Conservation (phyloP, 306 rosid species). For the Cercis canadensis region DNA sequence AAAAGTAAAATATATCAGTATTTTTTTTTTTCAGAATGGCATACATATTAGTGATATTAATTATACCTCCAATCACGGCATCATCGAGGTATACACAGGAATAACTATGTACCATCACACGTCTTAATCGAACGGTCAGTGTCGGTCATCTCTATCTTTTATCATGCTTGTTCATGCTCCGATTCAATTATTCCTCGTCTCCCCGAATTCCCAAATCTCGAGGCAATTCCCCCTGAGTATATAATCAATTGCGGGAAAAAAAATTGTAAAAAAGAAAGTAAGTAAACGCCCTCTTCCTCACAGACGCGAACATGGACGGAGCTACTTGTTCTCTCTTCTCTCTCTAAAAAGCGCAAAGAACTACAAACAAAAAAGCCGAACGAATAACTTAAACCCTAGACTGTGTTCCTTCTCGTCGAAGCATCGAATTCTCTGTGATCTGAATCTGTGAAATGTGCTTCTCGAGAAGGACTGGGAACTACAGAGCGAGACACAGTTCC, state of each 20-base stretch:
- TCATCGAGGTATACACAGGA: no score
- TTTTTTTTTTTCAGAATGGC: no score
- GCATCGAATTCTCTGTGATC: constrained; percentile 60
- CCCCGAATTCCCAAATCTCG: constrained; percentile 30
- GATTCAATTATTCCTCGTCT: constrained; percentile 12
- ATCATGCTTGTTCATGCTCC: neutral
- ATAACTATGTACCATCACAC: neutral
- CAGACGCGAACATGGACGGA: constrained; percentile 65
- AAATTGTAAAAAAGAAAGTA: neutral
- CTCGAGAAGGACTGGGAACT: constrained; percentile 35
- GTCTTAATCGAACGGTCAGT: neutral
- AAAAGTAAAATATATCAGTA: no score
- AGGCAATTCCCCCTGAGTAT: constrained; percentile 1
- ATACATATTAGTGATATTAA: no score
- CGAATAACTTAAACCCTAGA: constrained; percentile 65
- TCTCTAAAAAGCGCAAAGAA: constrained; percentile 42
- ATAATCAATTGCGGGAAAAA: constrained; percentile 1
- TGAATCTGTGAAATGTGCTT: constrained; percentile 62
- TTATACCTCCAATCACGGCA: no score
- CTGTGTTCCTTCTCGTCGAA: constrained; percentile 47
- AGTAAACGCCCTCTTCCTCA: constrained; percentile 7
- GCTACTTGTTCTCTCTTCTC: constrained; percentile 39
- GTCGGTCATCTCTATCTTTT: constrained; percentile 11
- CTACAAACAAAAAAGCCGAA: neutral
- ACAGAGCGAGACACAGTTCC: constrained; percentile 32